Evolutionary conservation across 129 eudicot genomes (phyloP).

Genomic region (Lactuca sativa): DNA sequence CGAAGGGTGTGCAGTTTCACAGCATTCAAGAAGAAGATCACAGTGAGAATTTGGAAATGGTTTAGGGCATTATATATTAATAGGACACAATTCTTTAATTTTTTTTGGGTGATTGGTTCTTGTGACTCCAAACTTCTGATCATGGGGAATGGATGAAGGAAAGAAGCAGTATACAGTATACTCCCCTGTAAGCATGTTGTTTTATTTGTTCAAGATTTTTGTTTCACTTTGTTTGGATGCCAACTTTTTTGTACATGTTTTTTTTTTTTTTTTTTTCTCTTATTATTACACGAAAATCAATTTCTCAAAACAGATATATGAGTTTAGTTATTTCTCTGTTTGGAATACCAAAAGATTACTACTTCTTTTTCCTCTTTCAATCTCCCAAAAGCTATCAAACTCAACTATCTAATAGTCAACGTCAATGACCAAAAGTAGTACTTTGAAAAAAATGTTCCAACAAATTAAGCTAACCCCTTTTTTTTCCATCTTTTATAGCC

Average conservation of each 20-base stretch:
- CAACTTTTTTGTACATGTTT: conserved; percentile 37
- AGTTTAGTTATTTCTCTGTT: background rate
- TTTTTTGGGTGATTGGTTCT: conserved; percentile 36
- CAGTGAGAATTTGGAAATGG: conserved; percentile 24
- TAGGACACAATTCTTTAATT: conserved; percentile 59
- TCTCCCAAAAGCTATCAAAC: background rate
- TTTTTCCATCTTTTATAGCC: too few relatives aligned
- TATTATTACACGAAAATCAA: conserved; percentile 35
- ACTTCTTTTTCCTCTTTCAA: background rate
- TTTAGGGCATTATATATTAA: conserved; percentile 17
- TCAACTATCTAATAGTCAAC: background rate
- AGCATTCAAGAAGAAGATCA: conserved; percentile 56
- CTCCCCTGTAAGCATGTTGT: conserved; percentile 45
- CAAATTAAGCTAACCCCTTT: too few relatives aligned
- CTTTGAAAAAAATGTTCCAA: background rate
- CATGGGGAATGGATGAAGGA: conserved; percentile 27
- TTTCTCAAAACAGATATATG: conserved; percentile 18
- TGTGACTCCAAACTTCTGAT: conserved; percentile 22
- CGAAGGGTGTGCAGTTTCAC: conserved; percentile 51
- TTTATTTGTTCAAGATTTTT: conserved; percentile 35
- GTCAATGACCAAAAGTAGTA: background rate
- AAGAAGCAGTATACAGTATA: conserved; percentile 5
- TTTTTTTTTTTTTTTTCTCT: conserved; percentile 28
- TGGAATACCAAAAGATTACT: background rate
- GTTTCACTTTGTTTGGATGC: conserved; percentile 53